Percentiles rank a stretch among this genome's conserved stretches.
Conservation (phyloP, 1,284 basidiomycete genomes). For the Fomitiporia mediterranea region DNA sequence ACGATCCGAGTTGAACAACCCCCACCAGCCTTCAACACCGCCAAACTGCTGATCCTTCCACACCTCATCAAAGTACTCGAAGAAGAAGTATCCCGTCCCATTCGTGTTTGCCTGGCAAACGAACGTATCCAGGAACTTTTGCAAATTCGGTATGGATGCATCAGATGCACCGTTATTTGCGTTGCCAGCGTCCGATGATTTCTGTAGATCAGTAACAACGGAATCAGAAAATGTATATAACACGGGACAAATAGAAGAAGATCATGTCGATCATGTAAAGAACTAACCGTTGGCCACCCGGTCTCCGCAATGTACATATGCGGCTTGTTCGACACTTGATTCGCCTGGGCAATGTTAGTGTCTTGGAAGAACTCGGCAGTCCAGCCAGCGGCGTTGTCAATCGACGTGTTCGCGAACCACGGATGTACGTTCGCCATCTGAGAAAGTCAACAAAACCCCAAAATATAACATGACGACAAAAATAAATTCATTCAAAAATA, state of each 20-base stretch:
- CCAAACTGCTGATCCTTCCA: conserved; percentile 81
- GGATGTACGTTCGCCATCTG: conserved; percentile 82
- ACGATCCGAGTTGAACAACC: conserved; percentile 56
- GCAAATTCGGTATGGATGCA: conserved; percentile 65
- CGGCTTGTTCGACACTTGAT: conserved; percentile 59
- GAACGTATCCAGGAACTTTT: conserved; percentile 79
- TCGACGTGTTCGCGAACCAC: conserved; percentile 74
- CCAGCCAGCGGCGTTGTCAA: conserved; percentile 67
- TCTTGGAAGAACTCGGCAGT: conserved; percentile 54
- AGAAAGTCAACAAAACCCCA: conserved; percentile 14
- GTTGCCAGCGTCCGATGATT: conserved; percentile 51
- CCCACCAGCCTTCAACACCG: conserved; percentile 81
- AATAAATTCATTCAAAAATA: not conserved
- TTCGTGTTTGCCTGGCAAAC: conserved; percentile 85
- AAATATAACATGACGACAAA: not conserved
- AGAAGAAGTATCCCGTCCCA: conserved; percentile 82
- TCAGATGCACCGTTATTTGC: conserved; percentile 60
- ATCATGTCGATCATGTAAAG: too few species aligned
- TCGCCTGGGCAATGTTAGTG: conserved; percentile 51
- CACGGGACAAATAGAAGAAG: not conserved
- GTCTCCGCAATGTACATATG: conserved; percentile 87
- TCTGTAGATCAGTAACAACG: conserved; percentile 33
- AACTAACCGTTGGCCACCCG: conserved; percentile 81
- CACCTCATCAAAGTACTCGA: conserved; percentile 80
- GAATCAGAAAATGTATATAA: not conserved